Evolutionary conservation across 1,139 yeast species (phyloP), one percentile per base, ranked within the genome.

Genomic region (Blastobotrys apis): DNA sequence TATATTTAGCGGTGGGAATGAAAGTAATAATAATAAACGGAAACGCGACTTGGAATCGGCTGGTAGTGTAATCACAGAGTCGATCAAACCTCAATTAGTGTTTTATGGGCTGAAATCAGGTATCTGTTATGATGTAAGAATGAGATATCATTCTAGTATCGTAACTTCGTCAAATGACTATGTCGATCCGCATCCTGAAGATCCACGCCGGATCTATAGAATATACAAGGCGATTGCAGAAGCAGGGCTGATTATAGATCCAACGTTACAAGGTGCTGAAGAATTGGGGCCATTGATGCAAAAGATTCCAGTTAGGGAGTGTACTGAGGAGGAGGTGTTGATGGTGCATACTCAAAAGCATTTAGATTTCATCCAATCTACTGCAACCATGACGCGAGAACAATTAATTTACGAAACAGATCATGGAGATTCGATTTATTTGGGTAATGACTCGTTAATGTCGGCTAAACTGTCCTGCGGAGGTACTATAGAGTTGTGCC

Each of bases 121-220:
- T 0, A 70, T 94, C 17, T 94, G 95, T 49, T 94, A 94, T 65
- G 98, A 94, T 62, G 97, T 90, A 17, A 75, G 97, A 49, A 92
- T 94, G 98, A 74, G 98, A 51, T 92, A 90, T 64, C 99, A 94
- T 62, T 95, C 97, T 33, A 87, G 88, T 62, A 83, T 92, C 46
- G 90, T 85, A 65, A 86, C 96, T 2, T 84, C 94, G 4, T 87
- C 92, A 53, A 85, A 80, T 56, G 97, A 90, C 63, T 92, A 92
- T 64, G 87, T 90, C 41, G 98, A 94, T 60, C 98, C 98, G 2
- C 99, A 94, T 62, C 99, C 99, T 3, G 99, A 94, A 64, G 98
- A 94, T 60, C 99, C 99, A 10, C 77, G 98, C 51, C 79, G 99
- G 54, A 92, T 92, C 38, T 92, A 90, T 65, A 76, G 97, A 47